phyloP scores from a whole-genome alignment of 164 flowering plant species.

The Nymphaea colorata region DNA sequence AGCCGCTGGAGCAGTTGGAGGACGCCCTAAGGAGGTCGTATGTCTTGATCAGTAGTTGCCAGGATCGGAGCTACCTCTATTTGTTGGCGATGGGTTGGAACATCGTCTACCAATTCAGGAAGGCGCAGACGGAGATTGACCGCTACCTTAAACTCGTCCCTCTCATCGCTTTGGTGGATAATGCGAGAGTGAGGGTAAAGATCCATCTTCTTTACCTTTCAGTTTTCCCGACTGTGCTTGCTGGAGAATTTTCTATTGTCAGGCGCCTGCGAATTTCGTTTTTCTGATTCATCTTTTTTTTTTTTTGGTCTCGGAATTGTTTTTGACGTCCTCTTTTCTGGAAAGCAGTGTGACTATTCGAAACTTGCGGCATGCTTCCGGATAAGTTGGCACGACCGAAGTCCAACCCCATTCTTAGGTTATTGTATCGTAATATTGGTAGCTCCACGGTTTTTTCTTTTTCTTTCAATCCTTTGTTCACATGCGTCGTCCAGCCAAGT shows the following conservation, averaged over 20 bases:
- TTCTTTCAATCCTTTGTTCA: too few relatives aligned
- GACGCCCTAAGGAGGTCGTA: constrained; percentile 84
- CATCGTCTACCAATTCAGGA: constrained; percentile 86
- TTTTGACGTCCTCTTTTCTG: neutral
- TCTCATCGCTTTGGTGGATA: constrained; percentile 83
- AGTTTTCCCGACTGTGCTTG: neutral
- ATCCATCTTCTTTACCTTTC: neutral
- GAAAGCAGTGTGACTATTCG: neutral
- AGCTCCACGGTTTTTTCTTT: too few relatives aligned
- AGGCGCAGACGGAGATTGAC: constrained; percentile 86
- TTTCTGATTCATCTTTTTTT: neutral
- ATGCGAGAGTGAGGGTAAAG: constrained; percentile 78
- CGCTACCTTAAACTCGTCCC: constrained; percentile 76
- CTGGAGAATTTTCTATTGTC: neutral
- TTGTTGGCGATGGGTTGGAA: constrained; percentile 97
- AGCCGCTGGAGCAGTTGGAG: constrained; percentile 92
- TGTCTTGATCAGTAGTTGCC: constrained; percentile 78
- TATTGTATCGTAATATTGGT: too few relatives aligned
- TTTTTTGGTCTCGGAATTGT: neutral
- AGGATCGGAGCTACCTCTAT: constrained; percentile 83
- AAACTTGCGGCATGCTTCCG: too few relatives aligned
- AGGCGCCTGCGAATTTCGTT: neutral
- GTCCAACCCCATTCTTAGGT: too few relatives aligned
- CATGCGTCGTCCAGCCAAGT: too few relatives aligned
- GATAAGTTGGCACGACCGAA: too few relatives aligned